Evolutionary conservation across 768 basidiomycete species (phyloP), one percentile per base, ranked within the genome.

Genomic region (Suillus fuscotomentosus): DNA sequence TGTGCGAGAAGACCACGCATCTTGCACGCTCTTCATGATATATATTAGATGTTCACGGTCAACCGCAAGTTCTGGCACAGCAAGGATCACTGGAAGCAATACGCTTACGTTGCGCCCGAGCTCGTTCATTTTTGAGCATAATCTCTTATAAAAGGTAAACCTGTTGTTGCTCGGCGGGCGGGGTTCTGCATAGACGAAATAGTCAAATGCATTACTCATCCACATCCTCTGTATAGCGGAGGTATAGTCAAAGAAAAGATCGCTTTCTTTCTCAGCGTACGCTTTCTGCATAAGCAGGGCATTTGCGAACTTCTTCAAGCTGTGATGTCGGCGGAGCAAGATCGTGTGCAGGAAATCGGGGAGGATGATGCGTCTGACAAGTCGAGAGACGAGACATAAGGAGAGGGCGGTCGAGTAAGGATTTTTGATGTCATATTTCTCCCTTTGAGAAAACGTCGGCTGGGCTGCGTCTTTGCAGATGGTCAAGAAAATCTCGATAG

Each of bases 401-500:
- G 75, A 63, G 34, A 71, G 53, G 5, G 76, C 75, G 20, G 72
- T 75, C 24, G 66, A 60, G 55, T 71, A 72, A 9, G 60, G 36
- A 51, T 65, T 41, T 31, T 45, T 10, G 4, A 8, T 20, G 1
- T 20, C 8, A n/a, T 20, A 45, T 45, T 45, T n/a, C 10, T 45
- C 43, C 9, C 1, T 10, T 45, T 47, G 45, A 9, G 15, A 54
- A 39, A 66, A 66, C 60, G 61, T 59, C n/a, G 77, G 76, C 8
- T 68, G 55, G 3, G 75, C 67, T 10, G 77, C 77, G 15, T 77
- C 42, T 22, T 71, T 68, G 39, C 79, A 65, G 57, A 81, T 75
- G 48, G 74, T 72, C 45, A 77, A 71, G 43, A 65, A 70, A 24
- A 81, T 72, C 70, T 81, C 80, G 47, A 73, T 67, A 11, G 78